Evolutionary conservation across 805 yeast species (phyloP), one percentile per base, ranked within the genome.

Genomic region (Barnettozyma wickerhamii): DNA sequence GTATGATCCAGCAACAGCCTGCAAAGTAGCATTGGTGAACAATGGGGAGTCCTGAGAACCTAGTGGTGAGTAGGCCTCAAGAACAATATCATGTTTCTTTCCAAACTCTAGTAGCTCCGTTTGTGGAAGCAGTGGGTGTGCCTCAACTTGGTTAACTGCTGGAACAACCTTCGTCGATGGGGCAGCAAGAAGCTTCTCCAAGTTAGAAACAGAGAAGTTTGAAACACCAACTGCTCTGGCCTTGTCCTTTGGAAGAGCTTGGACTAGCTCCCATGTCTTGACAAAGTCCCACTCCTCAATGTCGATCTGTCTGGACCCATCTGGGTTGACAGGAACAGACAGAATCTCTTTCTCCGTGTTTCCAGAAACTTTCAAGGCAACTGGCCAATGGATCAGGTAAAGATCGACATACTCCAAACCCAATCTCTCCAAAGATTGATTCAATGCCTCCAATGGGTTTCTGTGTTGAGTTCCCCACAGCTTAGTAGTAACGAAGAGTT

Each of bases 331-430:
- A 27, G 45, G 42, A 12, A 45, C 23, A 7, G 37, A n/a, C 10
- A 45, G 37, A n/a, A 49, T 21, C 26, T 45, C 35, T 12, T 29
- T 40, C 27, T 41, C 48, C 6, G 19, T 10, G n/a, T 37, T 15
- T 6, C 43, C 50, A 13, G 29, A 84, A 17, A 86, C 65, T 45
- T 57, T 72, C 43, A 74, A 59, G 10, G 82, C 66, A 31, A 75
- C 74, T 6, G 95, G 95, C 95, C 95, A 87, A 63, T 87, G 95
- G 59, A 86, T 72, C 56, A 87, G 70, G 58, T 80, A 79, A 44
- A 87, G 65, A 58, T 87, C 95, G 39, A 87, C 82, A 54, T 87
- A 87, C 37, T 82, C 91, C 50, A 84, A 58, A 0, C 79, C 80
- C 46, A 86, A 68, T 54, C 80, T 77, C 50, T 70, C 52, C 53